Evolutionary conservation across 208 protist species (phyloP).

Genomic region (Crithidia brevicula): DNA sequence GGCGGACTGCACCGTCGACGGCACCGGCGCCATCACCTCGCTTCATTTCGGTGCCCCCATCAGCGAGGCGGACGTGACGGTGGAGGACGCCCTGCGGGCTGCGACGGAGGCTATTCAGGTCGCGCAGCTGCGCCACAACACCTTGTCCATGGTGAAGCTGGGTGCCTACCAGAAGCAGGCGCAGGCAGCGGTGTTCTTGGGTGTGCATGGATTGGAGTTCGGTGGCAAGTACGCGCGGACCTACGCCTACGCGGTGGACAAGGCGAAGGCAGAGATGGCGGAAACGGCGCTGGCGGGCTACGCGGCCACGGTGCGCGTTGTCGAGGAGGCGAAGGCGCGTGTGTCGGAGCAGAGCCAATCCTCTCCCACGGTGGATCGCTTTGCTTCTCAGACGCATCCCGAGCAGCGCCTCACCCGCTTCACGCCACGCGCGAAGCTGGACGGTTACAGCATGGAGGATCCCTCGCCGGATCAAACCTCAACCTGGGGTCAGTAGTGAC

Average conservation of each 20-base stretch:
- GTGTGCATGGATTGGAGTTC: slow-evolving; percentile 63
- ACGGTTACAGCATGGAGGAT: slow-evolving; percentile 66
- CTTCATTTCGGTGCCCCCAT: slow-evolving; percentile 35
- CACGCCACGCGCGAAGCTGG: slow-evolving; percentile 38
- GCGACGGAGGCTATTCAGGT: slow-evolving; percentile 57
- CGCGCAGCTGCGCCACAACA: slow-evolving; percentile 77
- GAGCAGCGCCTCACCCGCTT: slow-evolving; percentile 86
- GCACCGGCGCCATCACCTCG: slow-evolving; percentile 66
- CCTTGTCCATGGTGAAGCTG: slow-evolving; percentile 63
- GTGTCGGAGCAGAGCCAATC: slow-evolving; percentile 47
- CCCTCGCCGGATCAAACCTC: slow-evolving; percentile 63
- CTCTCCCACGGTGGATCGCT: slow-evolving; percentile 60
- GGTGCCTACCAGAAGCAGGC: slow-evolving; percentile 66
- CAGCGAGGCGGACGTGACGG: slow-evolving; percentile 39
- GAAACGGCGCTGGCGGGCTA: slow-evolving; percentile 44
- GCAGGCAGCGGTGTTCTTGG: slow-evolving; percentile 76
- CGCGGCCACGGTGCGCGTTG: slow-evolving; percentile 33
- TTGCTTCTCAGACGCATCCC: slow-evolving; percentile 84
- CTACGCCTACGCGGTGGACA: slow-evolving; percentile 79
- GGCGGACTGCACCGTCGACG: slow-evolving; percentile 68
- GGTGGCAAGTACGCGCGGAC: slow-evolving; percentile 89
- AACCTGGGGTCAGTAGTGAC: slow-evolving; percentile 63
- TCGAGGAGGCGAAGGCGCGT: slow-evolving; percentile 52
- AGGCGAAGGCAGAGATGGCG: slow-evolving; percentile 72
- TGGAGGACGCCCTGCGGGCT: slow-evolving; percentile 61